Conservation (phyloP, 345 rosid species). For the Citrus medica region DNA sequence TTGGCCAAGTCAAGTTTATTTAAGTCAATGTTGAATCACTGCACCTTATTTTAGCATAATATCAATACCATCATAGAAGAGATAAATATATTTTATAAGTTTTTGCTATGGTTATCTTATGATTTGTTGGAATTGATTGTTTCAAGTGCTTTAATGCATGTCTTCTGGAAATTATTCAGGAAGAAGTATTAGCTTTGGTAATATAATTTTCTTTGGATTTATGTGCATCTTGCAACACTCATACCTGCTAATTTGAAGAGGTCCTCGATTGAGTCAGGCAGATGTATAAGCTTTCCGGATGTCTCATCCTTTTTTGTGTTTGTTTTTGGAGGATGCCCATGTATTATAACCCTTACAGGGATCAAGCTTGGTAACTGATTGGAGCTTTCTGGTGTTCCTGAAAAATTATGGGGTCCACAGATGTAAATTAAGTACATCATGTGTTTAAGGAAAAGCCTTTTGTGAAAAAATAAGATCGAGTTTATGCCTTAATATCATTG, state of each 20-base stretch:
- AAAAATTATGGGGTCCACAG: slow-evolving; percentile 9
- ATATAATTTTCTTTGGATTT: background rate
- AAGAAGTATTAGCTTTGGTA: background rate
- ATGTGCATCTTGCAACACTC: background rate
- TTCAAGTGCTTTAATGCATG: background rate
- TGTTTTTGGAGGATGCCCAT: slow-evolving; percentile 62
- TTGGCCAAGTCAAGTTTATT: background rate
- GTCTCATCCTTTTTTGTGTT: slow-evolving; percentile 27
- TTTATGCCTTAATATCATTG: background rate
- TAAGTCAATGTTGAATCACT: background rate
- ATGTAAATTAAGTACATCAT: background rate
- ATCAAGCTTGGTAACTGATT: slow-evolving; percentile 25
- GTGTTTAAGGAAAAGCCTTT: background rate
- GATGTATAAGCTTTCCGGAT: slow-evolving; percentile 60
- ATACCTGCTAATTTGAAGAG: slow-evolving; percentile 79
- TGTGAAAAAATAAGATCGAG: background rate
- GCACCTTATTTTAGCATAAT: background rate
- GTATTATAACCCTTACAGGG: slow-evolving; percentile 63
- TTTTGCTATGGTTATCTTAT: background rate
- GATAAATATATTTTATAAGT: background rate
- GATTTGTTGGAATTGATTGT: background rate
- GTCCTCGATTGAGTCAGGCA: slow-evolving; percentile 64
- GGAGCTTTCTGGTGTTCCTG: slow-evolving; percentile 37
- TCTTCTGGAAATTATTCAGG: background rate
- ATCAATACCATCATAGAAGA: background rate